Evolutionary conservation across 305 asterid genomes (phyloP).

Genomic region (Ilex paraguariensis): DNA sequence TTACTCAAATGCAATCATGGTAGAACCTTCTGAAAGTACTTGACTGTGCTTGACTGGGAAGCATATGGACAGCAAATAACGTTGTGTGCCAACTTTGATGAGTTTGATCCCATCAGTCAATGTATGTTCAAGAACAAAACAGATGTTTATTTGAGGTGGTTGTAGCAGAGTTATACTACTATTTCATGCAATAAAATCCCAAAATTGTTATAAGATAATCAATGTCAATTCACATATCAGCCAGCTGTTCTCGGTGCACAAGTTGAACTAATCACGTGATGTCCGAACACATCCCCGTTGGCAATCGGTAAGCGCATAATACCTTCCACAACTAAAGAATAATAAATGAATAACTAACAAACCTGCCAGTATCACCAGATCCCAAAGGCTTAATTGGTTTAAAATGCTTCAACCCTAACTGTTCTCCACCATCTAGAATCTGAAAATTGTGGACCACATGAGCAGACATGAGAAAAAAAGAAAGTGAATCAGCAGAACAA

Average conservation of each 20-base stretch:
- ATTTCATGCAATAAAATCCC: neutral
- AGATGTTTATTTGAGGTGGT: neutral
- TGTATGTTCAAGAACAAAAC: neutral
- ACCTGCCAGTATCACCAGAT: conserved; percentile 99
- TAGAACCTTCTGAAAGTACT: no score
- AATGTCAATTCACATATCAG: neutral
- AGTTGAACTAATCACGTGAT: neutral
- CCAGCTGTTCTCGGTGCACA: neutral
- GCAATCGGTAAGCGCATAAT: neutral
- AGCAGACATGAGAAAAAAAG: conserved; percentile 11
- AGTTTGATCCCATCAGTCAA: neutral
- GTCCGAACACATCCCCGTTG: neutral
- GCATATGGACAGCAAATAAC: no score
- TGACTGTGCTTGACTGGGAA: no score
- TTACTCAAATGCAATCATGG: no score
- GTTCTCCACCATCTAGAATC: conserved; percentile 71
- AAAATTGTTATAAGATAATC: no score
- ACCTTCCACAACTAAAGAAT: no score
- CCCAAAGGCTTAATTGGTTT: conserved; percentile 94
- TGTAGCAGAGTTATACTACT: neutral
- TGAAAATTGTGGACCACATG: conserved; percentile 25
- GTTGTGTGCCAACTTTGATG: neutral
- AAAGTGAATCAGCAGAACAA: conserved; percentile 6
- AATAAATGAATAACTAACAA: neutral
- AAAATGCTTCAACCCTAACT: conserved; percentile 80